Evolutionary conservation across 768 basidiomycete species (phyloP).

Genomic region (Phlebiopsis flavidoalba): DNA sequence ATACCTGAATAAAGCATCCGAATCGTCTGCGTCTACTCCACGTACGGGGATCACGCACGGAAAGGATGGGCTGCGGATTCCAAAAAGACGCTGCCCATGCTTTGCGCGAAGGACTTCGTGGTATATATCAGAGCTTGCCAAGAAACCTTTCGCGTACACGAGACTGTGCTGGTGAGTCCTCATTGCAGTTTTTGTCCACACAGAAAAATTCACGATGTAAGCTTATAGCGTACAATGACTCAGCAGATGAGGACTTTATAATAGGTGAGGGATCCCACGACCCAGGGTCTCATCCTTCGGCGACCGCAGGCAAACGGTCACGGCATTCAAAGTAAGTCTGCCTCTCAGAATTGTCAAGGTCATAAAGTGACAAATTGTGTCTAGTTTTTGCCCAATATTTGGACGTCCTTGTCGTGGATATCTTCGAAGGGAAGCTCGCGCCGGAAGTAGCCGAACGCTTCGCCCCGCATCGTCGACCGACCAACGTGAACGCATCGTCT

Average conservation of each 20-base stretch:
- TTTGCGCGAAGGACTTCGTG: conserved; percentile 47
- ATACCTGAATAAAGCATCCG: conserved; percentile 43
- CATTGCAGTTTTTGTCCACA: neutral
- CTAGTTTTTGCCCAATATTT: conserved; percentile 87
- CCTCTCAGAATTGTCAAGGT: neutral
- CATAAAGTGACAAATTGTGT: neutral
- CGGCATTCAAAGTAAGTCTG: conserved; percentile 66
- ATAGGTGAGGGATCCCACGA: conserved; percentile 67
- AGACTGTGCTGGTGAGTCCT: conserved; percentile 79
- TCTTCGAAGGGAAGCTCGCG: conserved; percentile 60
- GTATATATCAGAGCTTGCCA: conserved; percentile 69
- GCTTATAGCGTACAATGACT: conserved; percentile 84
- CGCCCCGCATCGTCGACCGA: conserved; percentile 45
- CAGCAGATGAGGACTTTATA: conserved; percentile 83
- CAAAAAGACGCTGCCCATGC: conserved; percentile 43
- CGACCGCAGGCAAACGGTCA: conserved; percentile 89
- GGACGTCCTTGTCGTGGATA: conserved; percentile 72
- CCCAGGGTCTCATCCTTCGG: conserved; percentile 64
- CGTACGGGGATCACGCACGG: conserved; percentile 64
- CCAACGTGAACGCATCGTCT: neutral
- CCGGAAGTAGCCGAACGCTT: conserved; percentile 53
- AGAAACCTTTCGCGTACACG: conserved; percentile 66
- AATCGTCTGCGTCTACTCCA: conserved; percentile 60
- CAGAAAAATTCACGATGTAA: neutral
- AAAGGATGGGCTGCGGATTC: conserved; percentile 57